phyloP scores from a whole-genome alignment of 257 asterid genomes.

The Petunia axillaris region DNA sequence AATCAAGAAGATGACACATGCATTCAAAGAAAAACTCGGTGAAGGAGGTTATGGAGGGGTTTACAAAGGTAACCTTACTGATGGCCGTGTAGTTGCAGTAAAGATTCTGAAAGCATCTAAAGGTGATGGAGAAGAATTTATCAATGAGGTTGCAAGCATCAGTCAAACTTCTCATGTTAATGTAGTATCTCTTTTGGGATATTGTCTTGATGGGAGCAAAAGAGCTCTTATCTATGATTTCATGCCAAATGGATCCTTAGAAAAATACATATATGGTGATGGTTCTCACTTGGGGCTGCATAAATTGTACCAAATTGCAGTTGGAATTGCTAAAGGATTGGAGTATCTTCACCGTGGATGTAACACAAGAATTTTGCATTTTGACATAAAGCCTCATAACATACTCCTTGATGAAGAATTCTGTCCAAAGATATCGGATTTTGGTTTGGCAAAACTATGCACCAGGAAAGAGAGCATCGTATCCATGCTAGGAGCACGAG shows the following conservation, averaged over 20 bases:
- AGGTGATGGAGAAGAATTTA: conserved; percentile 38
- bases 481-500: conserved; percentile 31
- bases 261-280: conserved; percentile 22
- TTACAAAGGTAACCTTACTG: conserved; percentile 28
- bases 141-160: conserved; percentile 38
- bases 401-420: conserved; percentile 35
- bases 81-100: conserved; percentile 31
- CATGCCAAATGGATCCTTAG: conserved; percentile 46
- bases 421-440: conserved; percentile 42
- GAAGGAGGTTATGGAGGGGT: conserved; percentile 36
- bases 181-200: conserved; percentile 37
- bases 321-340: conserved; percentile 35
- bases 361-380: conserved; percentile 36
- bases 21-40: conserved; percentile 29
- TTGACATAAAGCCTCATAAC: conserved; percentile 44
- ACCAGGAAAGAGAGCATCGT: conserved; percentile 12
- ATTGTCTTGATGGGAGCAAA: conserved; percentile 34
- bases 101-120: conserved; percentile 34
- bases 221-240: conserved; percentile 41
- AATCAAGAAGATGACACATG: not conserved
- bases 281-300: conserved; percentile 22
- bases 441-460: conserved; percentile 37
- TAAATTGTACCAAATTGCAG: conserved; percentile 28
- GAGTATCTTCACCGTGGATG: conserved; percentile 39
- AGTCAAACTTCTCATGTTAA: conserved; percentile 37